Evolutionary conservation across 495 filamentous ascomycete species (phyloP), one percentile per base, ranked within the genome.

Genomic region (Xylaria bambusicola): DNA sequence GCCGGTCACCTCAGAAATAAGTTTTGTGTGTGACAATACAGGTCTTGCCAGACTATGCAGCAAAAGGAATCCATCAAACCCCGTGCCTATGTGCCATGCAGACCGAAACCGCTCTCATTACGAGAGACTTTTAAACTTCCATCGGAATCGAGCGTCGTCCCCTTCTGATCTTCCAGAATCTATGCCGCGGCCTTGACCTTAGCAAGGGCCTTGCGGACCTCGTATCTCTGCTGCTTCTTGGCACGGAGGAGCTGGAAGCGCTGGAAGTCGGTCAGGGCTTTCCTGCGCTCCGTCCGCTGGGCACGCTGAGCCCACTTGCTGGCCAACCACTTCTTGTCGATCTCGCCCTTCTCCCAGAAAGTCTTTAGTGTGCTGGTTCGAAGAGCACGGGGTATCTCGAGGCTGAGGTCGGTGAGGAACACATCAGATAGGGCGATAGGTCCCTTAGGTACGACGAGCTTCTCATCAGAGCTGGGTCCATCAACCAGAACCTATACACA

Each of bases 221-320:
- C 93, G 82, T 91, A 97, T 72, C 93, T 88, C 73, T 89, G 87
- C 89, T 97, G 93, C 87, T 98, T 98, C 86, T 88, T 92, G 80
- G 97, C 82, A 75, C 91, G 84, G 84, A 98, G 83, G 66, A 98
- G 93, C 87, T 98, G 97, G 90, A 98, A 99, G 72, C 94, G 88
- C 84, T 99, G 95, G 75, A 99, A 98, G 83, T 99, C 95, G 81
- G 84, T 93, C 62, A 99, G 83, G 67, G 87, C 86, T 78, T 85
- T 87, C 81, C 95, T 87, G 83, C 91, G 91, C 81, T 91, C 84
- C 66, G 82, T 81, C 77, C 86, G 83, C 64, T 84, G 84, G 73
- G 88, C 85, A 82, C 88, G 90, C 91, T 98, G 92, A 65, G 93
- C 92, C 85, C 88, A 95, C 74, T 82, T 81, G 81, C 83, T 90